Conservation (phyloP, 345 rosid species). For the Chamaenerion angustifolium region DNA sequence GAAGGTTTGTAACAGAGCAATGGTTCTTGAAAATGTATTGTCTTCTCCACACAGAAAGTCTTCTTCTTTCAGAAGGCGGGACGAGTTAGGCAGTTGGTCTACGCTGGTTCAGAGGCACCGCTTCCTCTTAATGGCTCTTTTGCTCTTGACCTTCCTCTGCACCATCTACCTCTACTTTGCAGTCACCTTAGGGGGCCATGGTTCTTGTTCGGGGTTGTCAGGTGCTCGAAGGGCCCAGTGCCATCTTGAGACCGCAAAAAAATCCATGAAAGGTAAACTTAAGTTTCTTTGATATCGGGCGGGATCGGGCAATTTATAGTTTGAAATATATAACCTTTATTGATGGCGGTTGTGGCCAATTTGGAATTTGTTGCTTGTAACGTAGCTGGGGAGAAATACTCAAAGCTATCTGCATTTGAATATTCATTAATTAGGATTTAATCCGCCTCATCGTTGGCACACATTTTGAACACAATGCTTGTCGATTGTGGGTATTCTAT, state of each 20-base stretch:
- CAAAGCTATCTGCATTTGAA: too few species aligned
- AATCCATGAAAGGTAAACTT: constrained; percentile 41
- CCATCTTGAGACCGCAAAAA: constrained; percentile 34
- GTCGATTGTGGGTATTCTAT: too few species aligned
- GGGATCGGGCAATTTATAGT: too few species aligned
- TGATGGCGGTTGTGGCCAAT: too few species aligned
- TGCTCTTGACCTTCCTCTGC: constrained; percentile 67
- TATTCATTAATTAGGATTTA: too few species aligned
- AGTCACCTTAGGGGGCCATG: constrained; percentile 51
- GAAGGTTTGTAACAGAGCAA: background rate
- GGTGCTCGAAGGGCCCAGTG: constrained; percentile 52
- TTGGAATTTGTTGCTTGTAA: too few species aligned
- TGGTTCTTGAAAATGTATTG: constrained; percentile 61
- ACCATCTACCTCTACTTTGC: constrained; percentile 88
- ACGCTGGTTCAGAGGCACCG: constrained; percentile 66
- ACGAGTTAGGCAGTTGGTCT: constrained; percentile 74
- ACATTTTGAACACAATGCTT: too few species aligned
- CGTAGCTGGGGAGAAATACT: too few species aligned
- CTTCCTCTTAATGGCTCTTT: constrained; percentile 69
- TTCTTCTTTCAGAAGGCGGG: constrained; percentile 54
- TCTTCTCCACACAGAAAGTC: constrained; percentile 69
- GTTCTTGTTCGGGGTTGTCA: constrained; percentile 53
- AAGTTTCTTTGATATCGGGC: constrained; percentile 16
- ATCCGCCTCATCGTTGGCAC: too few species aligned
- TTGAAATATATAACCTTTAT: too few species aligned